Evolutionary conservation across 1,284 basidiomycete species (phyloP).

Genomic region (Leccinum pachyderme): DNA sequence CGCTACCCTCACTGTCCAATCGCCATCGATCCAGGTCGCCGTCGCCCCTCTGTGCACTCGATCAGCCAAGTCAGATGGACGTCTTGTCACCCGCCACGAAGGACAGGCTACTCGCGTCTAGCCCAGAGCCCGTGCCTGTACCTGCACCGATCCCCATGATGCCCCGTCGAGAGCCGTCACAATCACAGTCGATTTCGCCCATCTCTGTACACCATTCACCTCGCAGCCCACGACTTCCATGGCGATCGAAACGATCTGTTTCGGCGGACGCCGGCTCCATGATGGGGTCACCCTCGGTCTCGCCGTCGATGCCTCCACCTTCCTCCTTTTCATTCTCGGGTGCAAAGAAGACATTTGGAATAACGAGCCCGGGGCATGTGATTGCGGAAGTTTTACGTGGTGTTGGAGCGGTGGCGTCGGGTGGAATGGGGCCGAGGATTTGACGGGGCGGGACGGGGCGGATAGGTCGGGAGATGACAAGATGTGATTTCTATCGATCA

Average conservation of each 20-base stretch:
- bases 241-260: not conserved
- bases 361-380: slow-evolving; percentile 19
- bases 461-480: not conserved
- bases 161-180: not conserved
- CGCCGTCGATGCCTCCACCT: not conserved
- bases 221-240: not conserved
- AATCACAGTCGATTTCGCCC: not conserved
- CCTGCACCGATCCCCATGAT: not conserved
- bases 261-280: not conserved
- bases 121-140: not conserved
- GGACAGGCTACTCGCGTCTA: not conserved
- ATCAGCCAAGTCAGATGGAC: slow-evolving; percentile 6
- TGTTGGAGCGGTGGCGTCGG: slow-evolving; percentile 24
- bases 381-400: slow-evolving; percentile 30
- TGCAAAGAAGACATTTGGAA: slow-evolving; percentile 15
- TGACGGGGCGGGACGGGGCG: slow-evolving; percentile 1
- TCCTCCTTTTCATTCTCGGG: slow-evolving; percentile 1
- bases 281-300: not conserved
- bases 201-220: not conserved
- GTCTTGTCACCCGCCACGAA: not conserved
- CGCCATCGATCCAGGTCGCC: slow-evolving; percentile 10
- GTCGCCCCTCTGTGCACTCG: slow-evolving; percentile 7
- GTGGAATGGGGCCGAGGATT: not conserved
- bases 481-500: too few species aligned
- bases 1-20: slow-evolving; percentile 24